Conservation (phyloP, 371 early-diverging fungal species). For the Funneliformis caledonium region DNA sequence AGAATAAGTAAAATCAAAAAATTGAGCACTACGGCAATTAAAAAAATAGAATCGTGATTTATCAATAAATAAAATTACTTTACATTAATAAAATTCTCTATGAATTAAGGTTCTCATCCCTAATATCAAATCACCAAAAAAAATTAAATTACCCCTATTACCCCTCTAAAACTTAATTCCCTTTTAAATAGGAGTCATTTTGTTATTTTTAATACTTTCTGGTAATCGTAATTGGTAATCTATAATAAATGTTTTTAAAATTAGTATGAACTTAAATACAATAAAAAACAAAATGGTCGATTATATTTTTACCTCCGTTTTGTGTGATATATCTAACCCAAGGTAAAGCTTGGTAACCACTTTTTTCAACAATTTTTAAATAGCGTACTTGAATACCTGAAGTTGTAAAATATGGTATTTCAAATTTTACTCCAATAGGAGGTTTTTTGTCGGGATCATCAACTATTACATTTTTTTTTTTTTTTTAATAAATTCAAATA, state of each 20-base stretch:
- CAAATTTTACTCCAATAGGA: constrained; percentile 96
- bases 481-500: background rate
- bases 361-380: constrained; percentile 97
- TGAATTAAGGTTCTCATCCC: too few relatives aligned
- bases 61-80: too few relatives aligned
- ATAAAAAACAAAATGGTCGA: background rate
- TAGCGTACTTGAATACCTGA: constrained; percentile 98
- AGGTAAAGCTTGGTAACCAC: constrained; percentile 97
- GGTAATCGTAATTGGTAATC: constrained; percentile 80
- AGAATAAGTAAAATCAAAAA: too few relatives aligned
- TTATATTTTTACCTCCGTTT: constrained; percentile 71
- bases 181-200: constrained; percentile 51
- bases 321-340: constrained; percentile 99
- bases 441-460: constrained; percentile 93
- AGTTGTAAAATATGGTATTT: constrained; percentile 97
- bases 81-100: too few relatives aligned
- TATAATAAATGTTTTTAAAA: constrained; percentile 32
- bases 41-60: too few relatives aligned
- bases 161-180: too few relatives aligned
- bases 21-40: too few relatives aligned
- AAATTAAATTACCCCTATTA: too few relatives aligned
- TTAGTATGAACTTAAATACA: background rate
- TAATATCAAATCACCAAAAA: too few relatives aligned
- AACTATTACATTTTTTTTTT: constrained; percentile 36
- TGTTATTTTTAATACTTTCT: constrained; percentile 65